phyloP scores from a whole-genome alignment of 2,329 filamentous ascomycete genomes.

The Graphiopsis chlorocephala region DNA sequence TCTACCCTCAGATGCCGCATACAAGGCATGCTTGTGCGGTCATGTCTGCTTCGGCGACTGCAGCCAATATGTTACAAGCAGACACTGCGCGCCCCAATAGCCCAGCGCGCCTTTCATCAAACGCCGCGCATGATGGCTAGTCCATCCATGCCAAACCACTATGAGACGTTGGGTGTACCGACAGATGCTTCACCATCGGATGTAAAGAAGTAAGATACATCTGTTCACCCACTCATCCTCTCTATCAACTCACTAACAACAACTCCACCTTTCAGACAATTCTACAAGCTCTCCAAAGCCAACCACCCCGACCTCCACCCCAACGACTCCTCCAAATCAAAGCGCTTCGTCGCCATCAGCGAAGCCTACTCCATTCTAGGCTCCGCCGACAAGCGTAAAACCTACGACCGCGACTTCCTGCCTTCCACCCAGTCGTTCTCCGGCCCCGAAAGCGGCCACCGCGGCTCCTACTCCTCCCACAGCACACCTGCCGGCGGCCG shows the following conservation, averaged over 20 bases:
- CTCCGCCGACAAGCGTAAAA: constrained; percentile 67
- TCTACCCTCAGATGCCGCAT: constrained; percentile 20
- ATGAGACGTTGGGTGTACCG: constrained; percentile 74
- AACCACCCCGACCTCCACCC: constrained; percentile 93
- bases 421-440: constrained; percentile 21
- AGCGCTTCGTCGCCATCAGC: constrained; percentile 58
- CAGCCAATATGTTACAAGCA: constrained; percentile 19
- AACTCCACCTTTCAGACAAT: constrained; percentile 48
- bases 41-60: constrained; percentile 29
- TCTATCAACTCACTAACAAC: not conserved
- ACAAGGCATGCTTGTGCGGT: constrained; percentile 33
- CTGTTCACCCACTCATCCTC: not conserved
- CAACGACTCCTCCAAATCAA: constrained; percentile 65
- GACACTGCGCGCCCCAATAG: not conserved
- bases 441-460: constrained; percentile 43
- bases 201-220: constrained; percentile 71
- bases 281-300: constrained; percentile 86
- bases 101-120: constrained; percentile 41
- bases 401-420: constrained; percentile 74
- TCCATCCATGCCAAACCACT: constrained; percentile 61
- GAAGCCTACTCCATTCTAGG: constrained; percentile 35
- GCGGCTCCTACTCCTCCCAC: constrained; percentile 48
- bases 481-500: constrained; percentile 63
- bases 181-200: constrained; percentile 67
- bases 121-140: constrained; percentile 38